These are phyloP conservation scores for Passalora sequoiae DNA, from an alignment of 2,329 filamentous ascomycete species.

Conservation along the genomic window DNA sequence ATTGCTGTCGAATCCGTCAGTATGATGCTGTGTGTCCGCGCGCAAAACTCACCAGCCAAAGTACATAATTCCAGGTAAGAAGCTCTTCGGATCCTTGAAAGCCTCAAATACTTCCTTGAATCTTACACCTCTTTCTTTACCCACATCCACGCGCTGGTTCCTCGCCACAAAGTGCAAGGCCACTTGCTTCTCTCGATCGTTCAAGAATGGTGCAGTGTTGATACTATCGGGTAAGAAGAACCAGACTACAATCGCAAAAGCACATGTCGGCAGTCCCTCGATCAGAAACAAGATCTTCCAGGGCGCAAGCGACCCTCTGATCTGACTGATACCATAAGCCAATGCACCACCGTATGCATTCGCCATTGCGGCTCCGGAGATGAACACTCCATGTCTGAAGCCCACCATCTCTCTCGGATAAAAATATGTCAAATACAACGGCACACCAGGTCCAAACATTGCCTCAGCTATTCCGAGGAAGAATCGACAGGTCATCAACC, in stretches of 20 bases:
- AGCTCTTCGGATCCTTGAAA: slow-evolving; percentile 21
- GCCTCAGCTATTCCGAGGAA: slow-evolving; percentile 40
- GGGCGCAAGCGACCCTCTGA: slow-evolving; percentile 51
- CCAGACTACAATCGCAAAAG: slow-evolving; percentile 51
- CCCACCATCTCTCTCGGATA: slow-evolving; percentile 55
- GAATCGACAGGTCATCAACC: slow-evolving; percentile 47
- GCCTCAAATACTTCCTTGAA: slow-evolving; percentile 18
- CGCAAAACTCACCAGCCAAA: slow-evolving; percentile 18
- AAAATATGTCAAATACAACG: slow-evolving; percentile 61
- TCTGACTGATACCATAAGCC: slow-evolving; percentile 60
- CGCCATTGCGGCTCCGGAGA: slow-evolving; percentile 59
- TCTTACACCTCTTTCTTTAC: slow-evolving; percentile 17
- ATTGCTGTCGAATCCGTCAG: slow-evolving; percentile 36
- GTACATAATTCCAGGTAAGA: slow-evolving; percentile 20
- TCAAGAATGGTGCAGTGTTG: slow-evolving; percentile 42
- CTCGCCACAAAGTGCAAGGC: slow-evolving; percentile 19
- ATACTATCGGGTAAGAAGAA: slow-evolving; percentile 45
- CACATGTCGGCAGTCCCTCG: slow-evolving; percentile 57
- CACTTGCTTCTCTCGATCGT: slow-evolving; percentile 41
- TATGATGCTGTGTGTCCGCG: neutral
- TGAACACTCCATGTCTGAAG: slow-evolving; percentile 52
- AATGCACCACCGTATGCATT: slow-evolving; percentile 70
- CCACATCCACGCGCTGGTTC: slow-evolving; percentile 19
- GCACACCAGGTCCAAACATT: slow-evolving; percentile 46
- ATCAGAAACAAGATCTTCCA: slow-evolving; percentile 61